Evolutionary conservation across 129 eudicot species (phyloP), one percentile per base, ranked within the genome.

Genomic region (Centaurea solstitialis): DNA sequence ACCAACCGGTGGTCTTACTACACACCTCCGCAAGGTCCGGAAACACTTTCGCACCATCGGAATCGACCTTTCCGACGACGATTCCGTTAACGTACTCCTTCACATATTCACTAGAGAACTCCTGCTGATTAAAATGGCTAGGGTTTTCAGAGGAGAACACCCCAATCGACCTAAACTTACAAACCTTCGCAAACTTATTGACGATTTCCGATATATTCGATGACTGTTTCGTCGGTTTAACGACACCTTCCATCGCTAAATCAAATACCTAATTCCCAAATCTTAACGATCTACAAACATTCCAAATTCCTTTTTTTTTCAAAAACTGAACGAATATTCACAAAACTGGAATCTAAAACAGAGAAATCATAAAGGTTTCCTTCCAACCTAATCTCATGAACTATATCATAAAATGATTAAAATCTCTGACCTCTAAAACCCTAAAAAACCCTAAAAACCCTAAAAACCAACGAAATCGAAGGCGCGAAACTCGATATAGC

Each of bases 101-200:
- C 39, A 81, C 83, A 47, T n/a, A n/a, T n/a, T 77, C 80, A 28
- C 61, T 37, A 6, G 40, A 50, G 6, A 33, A 35, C 5, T 69
- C 75, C n/a, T 78, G 85, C 33, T 59, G 62, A 12, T 41, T 79
- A 24, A 77, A 62, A 28, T 76, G 70, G 50, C 78, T 81, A 13
- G 85, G 82, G 77, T 81, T 83, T 74, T 88, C 94, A 43, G 92
- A 82, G 15, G 87, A 77, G 45, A 91, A 78, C 0, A 91, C 92
- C 21, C 96, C 96, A 81, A 91, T 87, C 57, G 96, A 91, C 86
- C 92, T 87, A 68, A 88, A 77, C 30, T 80, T 91, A 65, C 85
- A 82, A 11, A 87, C 91, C 83, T 87, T 87, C 11, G 96, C 89
- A 68, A 88, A 85, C 37, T 83, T 85, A 26, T 90, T 82, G n/a